These are phyloP conservation scores for Ophiosphaerella narmari DNA, from an alignment of 2,329 filamentous ascomycete species.

Conservation along the genomic window DNA sequence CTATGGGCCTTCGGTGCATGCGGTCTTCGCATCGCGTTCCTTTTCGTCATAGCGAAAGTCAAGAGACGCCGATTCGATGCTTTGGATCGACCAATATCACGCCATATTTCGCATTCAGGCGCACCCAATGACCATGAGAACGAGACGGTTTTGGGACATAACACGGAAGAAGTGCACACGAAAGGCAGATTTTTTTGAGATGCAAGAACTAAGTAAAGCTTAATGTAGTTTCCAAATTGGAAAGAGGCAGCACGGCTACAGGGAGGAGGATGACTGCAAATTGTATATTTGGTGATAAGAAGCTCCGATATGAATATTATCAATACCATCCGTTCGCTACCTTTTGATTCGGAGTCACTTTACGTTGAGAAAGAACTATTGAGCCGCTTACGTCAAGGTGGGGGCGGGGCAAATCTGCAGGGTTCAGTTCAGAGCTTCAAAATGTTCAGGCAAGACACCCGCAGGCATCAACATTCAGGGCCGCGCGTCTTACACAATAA, in stretches of 20 bases:
- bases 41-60: conserved; percentile 62
- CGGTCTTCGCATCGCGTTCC: conserved; percentile 61
- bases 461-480: conserved; percentile 17
- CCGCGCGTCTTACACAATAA: background rate
- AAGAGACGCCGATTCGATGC: conserved; percentile 69
- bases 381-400: conserved; percentile 15
- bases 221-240: background rate
- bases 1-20: conserved; percentile 72
- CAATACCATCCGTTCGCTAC: background rate
- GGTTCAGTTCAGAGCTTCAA: conserved; percentile 13
- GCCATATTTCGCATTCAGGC: conserved; percentile 7
- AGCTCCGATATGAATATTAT: background rate
- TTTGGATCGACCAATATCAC: conserved; percentile 57
- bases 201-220: background rate
- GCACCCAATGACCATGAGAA: conserved; percentile 30
- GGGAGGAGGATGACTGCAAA: background rate
- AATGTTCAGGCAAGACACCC: conserved; percentile 14
- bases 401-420: conserved; percentile 30
- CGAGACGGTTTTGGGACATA: conserved; percentile 29
- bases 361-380: background rate
- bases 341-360: background rate
- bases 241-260: background rate
- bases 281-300: background rate
- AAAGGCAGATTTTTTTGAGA: conserved; percentile 42
- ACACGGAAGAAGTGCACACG: conserved; percentile 21